Evolutionary conservation across 106 monocot species (phyloP).

Genomic region (Dendrobium nobile): DNA sequence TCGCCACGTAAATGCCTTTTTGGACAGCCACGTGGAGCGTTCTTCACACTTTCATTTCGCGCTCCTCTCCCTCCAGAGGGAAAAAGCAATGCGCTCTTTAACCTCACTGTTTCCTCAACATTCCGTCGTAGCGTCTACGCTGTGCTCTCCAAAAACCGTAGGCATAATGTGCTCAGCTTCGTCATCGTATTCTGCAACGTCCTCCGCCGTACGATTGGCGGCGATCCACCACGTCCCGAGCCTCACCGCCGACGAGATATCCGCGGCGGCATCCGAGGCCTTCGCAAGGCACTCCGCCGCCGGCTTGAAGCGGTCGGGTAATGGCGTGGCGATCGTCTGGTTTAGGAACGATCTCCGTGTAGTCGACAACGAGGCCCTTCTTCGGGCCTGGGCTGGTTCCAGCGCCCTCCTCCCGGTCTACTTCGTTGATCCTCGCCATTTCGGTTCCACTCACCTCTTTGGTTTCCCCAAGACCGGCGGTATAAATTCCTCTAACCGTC

Average conservation of each 20-base stretch:
- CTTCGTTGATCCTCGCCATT: slow-evolving; percentile 74
- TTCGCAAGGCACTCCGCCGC: slow-evolving; percentile 28
- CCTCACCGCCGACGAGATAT: slow-evolving; percentile 29
- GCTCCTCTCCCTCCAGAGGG: not conserved
- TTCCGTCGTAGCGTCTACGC: slow-evolving; percentile 6
- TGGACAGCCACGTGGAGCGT: too few species aligned
- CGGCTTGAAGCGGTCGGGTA: slow-evolving; percentile 36
- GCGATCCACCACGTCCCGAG: slow-evolving; percentile 37
- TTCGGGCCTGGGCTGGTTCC: slow-evolving; percentile 54
- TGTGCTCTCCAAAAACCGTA: not conserved
- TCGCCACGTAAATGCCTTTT: too few species aligned
- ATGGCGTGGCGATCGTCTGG: slow-evolving; percentile 79
- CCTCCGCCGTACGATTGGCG: not conserved
- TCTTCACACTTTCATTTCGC: too few species aligned
- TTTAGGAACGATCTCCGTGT: slow-evolving; percentile 87
- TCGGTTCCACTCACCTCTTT: slow-evolving; percentile 58
- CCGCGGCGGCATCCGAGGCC: slow-evolving; percentile 28
- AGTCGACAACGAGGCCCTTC: slow-evolving; percentile 74
- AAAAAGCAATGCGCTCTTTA: not conserved
- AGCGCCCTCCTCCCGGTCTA: slow-evolving; percentile 67
- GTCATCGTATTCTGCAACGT: not conserved
- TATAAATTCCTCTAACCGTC: not conserved
- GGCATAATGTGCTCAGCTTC: not conserved
- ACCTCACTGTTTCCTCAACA: slow-evolving; percentile 1
- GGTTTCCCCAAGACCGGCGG: slow-evolving; percentile 92